phyloP scores from a whole-genome alignment of 2,329 filamentous ascomycete species.

The Microcera coccophila region DNA sequence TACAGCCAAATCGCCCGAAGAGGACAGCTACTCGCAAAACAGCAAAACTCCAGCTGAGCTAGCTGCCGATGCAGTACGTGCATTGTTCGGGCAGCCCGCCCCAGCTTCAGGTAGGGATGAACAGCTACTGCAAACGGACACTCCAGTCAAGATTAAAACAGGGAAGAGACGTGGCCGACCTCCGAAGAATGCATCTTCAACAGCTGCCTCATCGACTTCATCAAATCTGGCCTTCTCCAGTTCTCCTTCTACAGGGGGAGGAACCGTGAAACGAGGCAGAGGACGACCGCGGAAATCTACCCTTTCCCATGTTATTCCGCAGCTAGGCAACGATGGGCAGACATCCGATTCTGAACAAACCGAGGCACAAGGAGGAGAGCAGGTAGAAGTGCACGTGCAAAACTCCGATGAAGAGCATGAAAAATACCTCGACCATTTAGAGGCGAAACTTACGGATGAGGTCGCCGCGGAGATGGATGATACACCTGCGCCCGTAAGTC shows the following conservation, averaged over 20 bases:
- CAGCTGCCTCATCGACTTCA: slow-evolving; percentile 4
- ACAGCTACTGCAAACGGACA: slow-evolving; percentile 2
- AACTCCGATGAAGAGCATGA: slow-evolving; percentile 16
- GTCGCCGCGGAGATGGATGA: slow-evolving; percentile 6
- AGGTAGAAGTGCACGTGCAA: background rate
- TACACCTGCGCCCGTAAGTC: slow-evolving; percentile 1
- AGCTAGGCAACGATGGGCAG: slow-evolving; percentile 1
- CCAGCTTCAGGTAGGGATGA: slow-evolving; percentile 2
- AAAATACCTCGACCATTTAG: slow-evolving; percentile 14
- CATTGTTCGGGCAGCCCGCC: slow-evolving; percentile 22
- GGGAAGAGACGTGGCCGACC: slow-evolving; percentile 31
- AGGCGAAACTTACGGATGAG: slow-evolving; percentile 16
- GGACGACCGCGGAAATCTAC: slow-evolving; percentile 29
- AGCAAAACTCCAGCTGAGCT: slow-evolving; percentile 36
- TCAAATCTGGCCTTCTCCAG: background rate
- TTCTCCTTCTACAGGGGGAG: background rate
- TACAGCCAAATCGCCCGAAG: slow-evolving; percentile 6
- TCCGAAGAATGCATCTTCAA: slow-evolving; percentile 24
- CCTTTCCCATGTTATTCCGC: slow-evolving; percentile 12
- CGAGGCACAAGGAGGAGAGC: too few species aligned
- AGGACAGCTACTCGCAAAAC: slow-evolving; percentile 1
- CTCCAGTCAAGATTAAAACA: slow-evolving; percentile 5
- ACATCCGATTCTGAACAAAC: slow-evolving; percentile 1
- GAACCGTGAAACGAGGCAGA: slow-evolving; percentile 18
- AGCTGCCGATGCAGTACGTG: slow-evolving; percentile 35